These are phyloP conservation scores for Neopestalotiopsis sp. DNA, from an alignment of 2,329 filamentous ascomycete species.

Conservation along the genomic window DNA sequence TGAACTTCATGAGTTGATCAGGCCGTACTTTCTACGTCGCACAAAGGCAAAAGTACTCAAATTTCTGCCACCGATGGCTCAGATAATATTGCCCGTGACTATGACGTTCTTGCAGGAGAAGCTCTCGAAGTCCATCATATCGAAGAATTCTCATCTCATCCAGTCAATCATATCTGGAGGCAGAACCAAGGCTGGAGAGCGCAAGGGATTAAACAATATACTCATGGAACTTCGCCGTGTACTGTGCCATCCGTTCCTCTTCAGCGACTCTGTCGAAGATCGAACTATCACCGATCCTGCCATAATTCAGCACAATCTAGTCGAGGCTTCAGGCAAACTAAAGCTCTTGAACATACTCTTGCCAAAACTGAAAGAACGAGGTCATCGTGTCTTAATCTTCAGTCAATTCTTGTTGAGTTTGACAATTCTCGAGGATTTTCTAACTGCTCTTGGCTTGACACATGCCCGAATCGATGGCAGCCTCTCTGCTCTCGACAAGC, in stretches of 20 bases:
- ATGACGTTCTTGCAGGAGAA: constrained; percentile 95
- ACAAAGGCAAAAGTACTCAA: constrained; percentile 92
- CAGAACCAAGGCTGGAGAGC: constrained; percentile 71
- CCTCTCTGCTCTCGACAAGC: constrained; percentile 82
- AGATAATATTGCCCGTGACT: constrained; percentile 94
- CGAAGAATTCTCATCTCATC: constrained; percentile 88
- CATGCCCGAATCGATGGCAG: constrained; percentile 87
- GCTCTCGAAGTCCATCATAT: constrained; percentile 90
- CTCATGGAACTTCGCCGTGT: constrained; percentile 94
- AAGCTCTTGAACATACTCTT: constrained; percentile 84
- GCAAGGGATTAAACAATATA: constrained; percentile 88
- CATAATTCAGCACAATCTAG: constrained; percentile 76
- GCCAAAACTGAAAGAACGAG: constrained; percentile 82
- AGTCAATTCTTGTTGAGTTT: constrained; percentile 93
- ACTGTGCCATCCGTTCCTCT: constrained; percentile 94
- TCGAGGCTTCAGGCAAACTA: constrained; percentile 91
- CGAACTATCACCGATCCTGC: constrained; percentile 60
- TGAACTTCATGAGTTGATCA: constrained; percentile 81
- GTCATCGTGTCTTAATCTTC: constrained; percentile 92
- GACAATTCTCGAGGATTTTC: constrained; percentile 89
- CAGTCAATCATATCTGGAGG: constrained; percentile 79
- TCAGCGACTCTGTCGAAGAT: constrained; percentile 90
- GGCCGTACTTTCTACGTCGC: constrained; percentile 71
- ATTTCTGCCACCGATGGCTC: constrained; percentile 89
- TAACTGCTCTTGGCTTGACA: constrained; percentile 73